phyloP scores from a whole-genome alignment of 768 basidiomycete species.

The Galerina marginata region DNA sequence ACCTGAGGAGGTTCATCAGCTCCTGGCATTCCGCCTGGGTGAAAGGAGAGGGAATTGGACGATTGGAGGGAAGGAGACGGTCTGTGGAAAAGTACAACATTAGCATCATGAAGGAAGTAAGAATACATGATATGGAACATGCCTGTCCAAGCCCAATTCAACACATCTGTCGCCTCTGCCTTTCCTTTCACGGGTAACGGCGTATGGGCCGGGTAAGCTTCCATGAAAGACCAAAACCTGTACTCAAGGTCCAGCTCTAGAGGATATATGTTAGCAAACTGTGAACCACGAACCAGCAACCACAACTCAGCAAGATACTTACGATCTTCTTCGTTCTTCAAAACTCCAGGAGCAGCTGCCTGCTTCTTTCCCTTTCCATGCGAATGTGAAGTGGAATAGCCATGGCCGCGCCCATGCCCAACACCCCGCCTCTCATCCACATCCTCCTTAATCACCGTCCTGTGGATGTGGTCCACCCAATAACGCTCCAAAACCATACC shows the following conservation, averaged over 20 bases:
- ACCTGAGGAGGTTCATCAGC: constrained; percentile 60
- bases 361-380: constrained; percentile 28
- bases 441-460: constrained; percentile 44
- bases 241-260: constrained; percentile 78
- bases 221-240: constrained; percentile 83
- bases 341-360: constrained; percentile 9
- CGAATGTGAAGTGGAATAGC: constrained; percentile 6
- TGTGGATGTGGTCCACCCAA: constrained; percentile 72
- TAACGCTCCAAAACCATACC: constrained; percentile 33
- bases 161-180: constrained; percentile 72
- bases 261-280: constrained; percentile 1
- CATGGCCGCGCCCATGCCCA: constrained; percentile 39
- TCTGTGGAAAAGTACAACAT: constrained; percentile 44
- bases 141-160: constrained; percentile 86
- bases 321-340: constrained; percentile 48
- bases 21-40: constrained; percentile 80
- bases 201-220: constrained; percentile 77
- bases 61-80: constrained; percentile 67
- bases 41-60: constrained; percentile 68
- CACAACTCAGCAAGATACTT: constrained; percentile 25
- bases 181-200: constrained; percentile 59
- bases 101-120: not conserved
- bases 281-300: not conserved
- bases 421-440: constrained; percentile 6
- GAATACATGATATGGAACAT: constrained; percentile 12